Percentiles rank a stretch among this genome's conserved stretches.
phyloP scores from a whole-genome alignment of 805 yeast species.

The Millerago galiae region DNA sequence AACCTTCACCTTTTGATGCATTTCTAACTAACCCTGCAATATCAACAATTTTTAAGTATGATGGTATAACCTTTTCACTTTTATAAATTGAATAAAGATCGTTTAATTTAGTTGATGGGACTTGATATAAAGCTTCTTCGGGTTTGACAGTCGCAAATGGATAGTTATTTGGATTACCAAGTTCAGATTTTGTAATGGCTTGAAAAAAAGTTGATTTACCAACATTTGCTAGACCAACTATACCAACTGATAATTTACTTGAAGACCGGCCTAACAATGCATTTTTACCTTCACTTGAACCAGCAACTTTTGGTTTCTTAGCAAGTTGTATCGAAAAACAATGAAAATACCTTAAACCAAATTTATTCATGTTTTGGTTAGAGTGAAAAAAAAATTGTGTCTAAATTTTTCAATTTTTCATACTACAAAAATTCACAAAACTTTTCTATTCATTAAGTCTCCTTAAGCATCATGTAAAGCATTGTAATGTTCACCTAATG shows the following conservation, averaged over 20 bases:
- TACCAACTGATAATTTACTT: conserved; percentile 39
- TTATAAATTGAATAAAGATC: conserved; percentile 48
- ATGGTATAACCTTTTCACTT: conserved; percentile 59
- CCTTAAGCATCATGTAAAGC: conserved; percentile 47
- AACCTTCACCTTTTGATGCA: conserved; percentile 79
- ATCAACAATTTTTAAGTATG: conserved; percentile 65
- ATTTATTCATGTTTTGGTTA: not conserved
- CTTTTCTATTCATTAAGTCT: not conserved
- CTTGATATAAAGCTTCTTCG: conserved; percentile 67
- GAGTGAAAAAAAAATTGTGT: too few relatives aligned
- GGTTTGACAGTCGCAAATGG: conserved; percentile 80
- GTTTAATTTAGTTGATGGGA: conserved; percentile 59
- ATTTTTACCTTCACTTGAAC: conserved; percentile 4
- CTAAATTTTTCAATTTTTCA: not conserved
- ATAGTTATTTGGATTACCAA: conserved; percentile 71
- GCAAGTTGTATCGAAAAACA: conserved; percentile 7
- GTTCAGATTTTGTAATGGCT: conserved; percentile 66
- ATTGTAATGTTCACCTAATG: conserved; percentile 94
- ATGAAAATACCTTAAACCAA: conserved; percentile 9
- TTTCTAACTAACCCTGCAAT: conserved; percentile 81
- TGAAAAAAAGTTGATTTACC: conserved; percentile 80
- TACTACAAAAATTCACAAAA: not conserved
- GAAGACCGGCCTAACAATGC: conserved; percentile 23
- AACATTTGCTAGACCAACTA: conserved; percentile 76
- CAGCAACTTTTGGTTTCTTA: conserved; percentile 11